Evolutionary conservation across 257 asterid genomes (phyloP).

Genomic region (Penstemon eatonii): DNA sequence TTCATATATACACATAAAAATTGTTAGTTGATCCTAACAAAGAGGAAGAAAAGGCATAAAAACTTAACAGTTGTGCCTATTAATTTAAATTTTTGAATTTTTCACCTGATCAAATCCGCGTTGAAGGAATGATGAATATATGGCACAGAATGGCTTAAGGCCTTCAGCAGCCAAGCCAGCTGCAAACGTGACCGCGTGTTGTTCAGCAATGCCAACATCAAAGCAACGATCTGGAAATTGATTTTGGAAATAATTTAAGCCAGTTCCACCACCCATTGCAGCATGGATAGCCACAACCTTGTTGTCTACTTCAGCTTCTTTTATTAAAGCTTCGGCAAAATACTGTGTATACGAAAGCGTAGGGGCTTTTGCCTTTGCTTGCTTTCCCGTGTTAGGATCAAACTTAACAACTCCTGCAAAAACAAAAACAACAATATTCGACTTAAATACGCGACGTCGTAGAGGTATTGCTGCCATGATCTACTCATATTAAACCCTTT

Average conservation of each 20-base stretch:
- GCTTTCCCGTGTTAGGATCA: slow-evolving; percentile 77
- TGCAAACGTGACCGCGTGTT: slow-evolving; percentile 84
- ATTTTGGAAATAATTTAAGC: slow-evolving; percentile 67
- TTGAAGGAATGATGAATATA: slow-evolving; percentile 71
- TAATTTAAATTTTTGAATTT: background rate
- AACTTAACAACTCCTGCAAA: slow-evolving; percentile 72
- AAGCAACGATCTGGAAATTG: slow-evolving; percentile 66
- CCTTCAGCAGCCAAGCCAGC: slow-evolving; percentile 87
- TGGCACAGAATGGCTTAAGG: slow-evolving; percentile 82
- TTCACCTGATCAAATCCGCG: slow-evolving; percentile 80
- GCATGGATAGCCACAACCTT: slow-evolving; percentile 74
- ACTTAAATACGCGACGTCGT: background rate
- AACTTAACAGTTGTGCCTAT: too few relatives aligned
- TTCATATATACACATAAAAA: slow-evolving; percentile 5
- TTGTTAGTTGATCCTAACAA: background rate
- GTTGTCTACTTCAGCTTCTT: slow-evolving; percentile 68
- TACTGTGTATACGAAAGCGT: slow-evolving; percentile 72
- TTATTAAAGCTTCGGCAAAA: slow-evolving; percentile 72
- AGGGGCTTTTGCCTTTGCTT: slow-evolving; percentile 46
- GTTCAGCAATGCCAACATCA: slow-evolving; percentile 87
- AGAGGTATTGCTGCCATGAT: too few relatives aligned
- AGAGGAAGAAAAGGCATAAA: too few relatives aligned
- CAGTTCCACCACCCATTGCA: slow-evolving; percentile 93
- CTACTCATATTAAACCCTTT: too few relatives aligned
- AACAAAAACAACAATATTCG: background rate